Conservation (phyloP, 306 rosid species). For the Oxytropis ochrocephala region DNA sequence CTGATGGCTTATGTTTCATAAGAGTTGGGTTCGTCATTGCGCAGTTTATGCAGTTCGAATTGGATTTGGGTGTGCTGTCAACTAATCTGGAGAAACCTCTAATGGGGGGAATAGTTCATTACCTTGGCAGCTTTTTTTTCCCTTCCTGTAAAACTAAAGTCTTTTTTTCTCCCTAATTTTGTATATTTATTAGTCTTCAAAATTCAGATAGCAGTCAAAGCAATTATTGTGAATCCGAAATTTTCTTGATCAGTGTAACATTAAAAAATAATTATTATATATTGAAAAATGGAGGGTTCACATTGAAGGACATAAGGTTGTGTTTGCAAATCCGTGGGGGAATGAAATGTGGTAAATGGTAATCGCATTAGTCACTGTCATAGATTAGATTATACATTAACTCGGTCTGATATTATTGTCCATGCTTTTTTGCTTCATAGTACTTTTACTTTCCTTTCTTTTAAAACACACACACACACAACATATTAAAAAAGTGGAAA, state of each 20-base stretch:
- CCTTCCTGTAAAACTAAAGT: constrained; percentile 8
- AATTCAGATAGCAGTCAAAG: neutral
- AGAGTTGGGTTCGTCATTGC: constrained; percentile 1
- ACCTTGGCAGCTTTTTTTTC: neutral
- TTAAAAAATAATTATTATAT: neutral
- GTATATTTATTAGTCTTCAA: constrained; percentile 23
- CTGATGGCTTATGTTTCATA: neutral
- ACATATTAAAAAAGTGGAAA: too few species aligned
- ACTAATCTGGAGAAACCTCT: constrained; percentile 3
- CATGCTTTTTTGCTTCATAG: neutral
- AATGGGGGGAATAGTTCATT: constrained; percentile 11
- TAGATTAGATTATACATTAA: too few species aligned
- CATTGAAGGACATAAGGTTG: neutral
- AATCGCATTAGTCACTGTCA: neutral
- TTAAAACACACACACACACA: too few species aligned
- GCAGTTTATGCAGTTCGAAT: constrained; percentile 5
- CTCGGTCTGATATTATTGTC: neutral
- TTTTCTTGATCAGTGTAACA: constrained; percentile 16
- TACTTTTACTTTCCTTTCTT: too few species aligned
- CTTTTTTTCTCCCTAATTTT: neutral
- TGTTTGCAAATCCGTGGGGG: neutral
- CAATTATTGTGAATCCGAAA: constrained; percentile 2
- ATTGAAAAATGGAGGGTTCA: neutral
- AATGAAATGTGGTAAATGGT: neutral
- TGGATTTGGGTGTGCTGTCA: neutral